Percentiles rank a stretch among this genome's conserved stretches.
Conservation (phyloP, 1,139 yeast species). For the Torulaspora globosa region DNA sequence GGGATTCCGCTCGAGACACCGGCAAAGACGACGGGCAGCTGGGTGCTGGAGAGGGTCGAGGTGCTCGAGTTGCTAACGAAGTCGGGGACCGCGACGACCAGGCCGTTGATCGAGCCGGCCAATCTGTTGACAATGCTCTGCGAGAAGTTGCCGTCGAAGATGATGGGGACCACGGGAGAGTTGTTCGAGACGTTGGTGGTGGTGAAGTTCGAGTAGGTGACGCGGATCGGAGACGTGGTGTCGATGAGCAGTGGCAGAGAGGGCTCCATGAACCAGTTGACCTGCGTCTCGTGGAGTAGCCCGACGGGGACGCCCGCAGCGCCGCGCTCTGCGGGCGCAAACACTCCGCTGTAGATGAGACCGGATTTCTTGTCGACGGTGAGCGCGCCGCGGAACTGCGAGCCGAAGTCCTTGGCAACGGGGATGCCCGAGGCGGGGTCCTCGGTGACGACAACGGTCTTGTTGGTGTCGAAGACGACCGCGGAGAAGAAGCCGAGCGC, state of each 20-base stretch:
- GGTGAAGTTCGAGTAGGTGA: slow-evolving; percentile 26
- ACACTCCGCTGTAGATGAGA: slow-evolving; percentile 31
- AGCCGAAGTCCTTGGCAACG: slow-evolving; percentile 27
- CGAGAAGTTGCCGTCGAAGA: slow-evolving; percentile 30
- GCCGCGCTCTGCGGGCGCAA: slow-evolving; percentile 23
- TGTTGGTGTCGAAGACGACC: slow-evolving; percentile 26
- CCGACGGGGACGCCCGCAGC: slow-evolving; percentile 30
- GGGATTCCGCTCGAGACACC: slow-evolving; percentile 18
- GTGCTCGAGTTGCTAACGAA: slow-evolving; percentile 23
- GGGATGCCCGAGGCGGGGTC: slow-evolving; percentile 24
- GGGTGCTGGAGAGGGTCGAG: slow-evolving; percentile 16
- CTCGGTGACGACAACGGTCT: slow-evolving; percentile 30
- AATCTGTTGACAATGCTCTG: slow-evolving; percentile 18
- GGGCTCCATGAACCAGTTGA: slow-evolving; percentile 29
- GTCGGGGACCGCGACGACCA: slow-evolving; percentile 30
- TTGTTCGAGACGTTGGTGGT: slow-evolving; percentile 13
- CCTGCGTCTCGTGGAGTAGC: slow-evolving; percentile 16
- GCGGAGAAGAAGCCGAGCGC: slow-evolving; percentile 33
- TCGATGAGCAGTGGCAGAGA: slow-evolving; percentile 24
- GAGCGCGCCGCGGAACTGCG: slow-evolving; percentile 30
- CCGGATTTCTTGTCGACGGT: slow-evolving; percentile 23
- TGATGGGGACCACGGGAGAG: slow-evolving; percentile 29
- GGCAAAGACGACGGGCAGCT: slow-evolving; percentile 29
- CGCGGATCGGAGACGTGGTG: slow-evolving; percentile 24
- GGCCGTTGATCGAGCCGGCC: slow-evolving; percentile 23